These are phyloP conservation scores for Protomyces pachydermus DNA, from an alignment of 1,139 yeast species.

Conservation along the genomic window DNA sequence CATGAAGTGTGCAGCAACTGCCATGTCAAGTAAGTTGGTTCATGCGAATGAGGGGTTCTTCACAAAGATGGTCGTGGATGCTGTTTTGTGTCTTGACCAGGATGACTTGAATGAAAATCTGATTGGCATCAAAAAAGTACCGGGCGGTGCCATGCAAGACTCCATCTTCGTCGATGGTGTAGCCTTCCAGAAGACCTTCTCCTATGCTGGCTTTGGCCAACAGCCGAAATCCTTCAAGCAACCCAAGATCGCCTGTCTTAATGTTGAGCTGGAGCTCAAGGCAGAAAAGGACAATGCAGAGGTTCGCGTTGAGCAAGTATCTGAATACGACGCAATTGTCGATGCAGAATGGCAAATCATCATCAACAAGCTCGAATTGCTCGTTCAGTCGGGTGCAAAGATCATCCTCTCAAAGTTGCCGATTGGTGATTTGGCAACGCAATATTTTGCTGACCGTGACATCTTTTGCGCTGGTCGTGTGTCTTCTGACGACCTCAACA, in stretches of 20 bases:
- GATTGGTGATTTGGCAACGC: constrained; percentile 97
- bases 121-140: constrained; percentile 89
- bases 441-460: constrained; percentile 91
- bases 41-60: constrained; percentile 81
- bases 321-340: constrained; percentile 90
- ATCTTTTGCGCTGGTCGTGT: constrained; percentile 98
- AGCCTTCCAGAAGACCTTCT: constrained; percentile 92
- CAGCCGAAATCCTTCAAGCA: constrained; percentile 80
- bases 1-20: constrained; percentile 92
- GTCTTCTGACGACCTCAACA: constrained; percentile 77
- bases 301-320: constrained; percentile 89
- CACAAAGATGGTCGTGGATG: constrained; percentile 94
- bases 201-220: constrained; percentile 97
- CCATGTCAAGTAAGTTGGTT: constrained; percentile 93
- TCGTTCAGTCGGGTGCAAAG: constrained; percentile 80
- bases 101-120: constrained; percentile 78
- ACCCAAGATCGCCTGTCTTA: constrained; percentile 79
- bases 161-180: constrained; percentile 86
- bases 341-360: constrained; percentile 99
- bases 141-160: constrained; percentile 89
- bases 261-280: constrained; percentile 90
- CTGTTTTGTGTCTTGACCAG: constrained; percentile 81
- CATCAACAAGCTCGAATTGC: constrained; percentile 74
- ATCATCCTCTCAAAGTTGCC: constrained; percentile 92
- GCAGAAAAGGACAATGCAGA: constrained; percentile 99